Percentiles rank a stretch among this genome's conserved stretches.
Conservation (phyloP, 495 filamentous ascomycete genomes). For the Cairneyella variabilis region DNA sequence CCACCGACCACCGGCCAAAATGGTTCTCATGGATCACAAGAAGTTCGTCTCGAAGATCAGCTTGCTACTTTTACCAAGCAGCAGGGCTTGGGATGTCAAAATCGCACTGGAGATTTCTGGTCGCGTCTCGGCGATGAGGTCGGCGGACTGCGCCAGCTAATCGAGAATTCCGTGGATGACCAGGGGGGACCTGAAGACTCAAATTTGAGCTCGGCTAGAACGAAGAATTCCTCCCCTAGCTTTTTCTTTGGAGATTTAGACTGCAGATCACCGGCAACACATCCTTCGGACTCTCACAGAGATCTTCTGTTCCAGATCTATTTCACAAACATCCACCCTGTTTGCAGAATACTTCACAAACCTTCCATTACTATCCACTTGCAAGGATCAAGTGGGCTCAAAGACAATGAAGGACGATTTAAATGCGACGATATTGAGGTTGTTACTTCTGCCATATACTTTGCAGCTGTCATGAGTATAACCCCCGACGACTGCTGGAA, state of each 20-base stretch:
- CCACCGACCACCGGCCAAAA: too few relatives aligned
- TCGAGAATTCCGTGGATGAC: slow-evolving; percentile 11
- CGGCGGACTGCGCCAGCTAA: slow-evolving; percentile 8
- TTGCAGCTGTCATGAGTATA: slow-evolving; percentile 35
- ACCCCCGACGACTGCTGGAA: slow-evolving; percentile 30
- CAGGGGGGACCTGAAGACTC: neutral
- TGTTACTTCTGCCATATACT: slow-evolving; percentile 44
- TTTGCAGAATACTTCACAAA: slow-evolving; percentile 42
- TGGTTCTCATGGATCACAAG: too few relatives aligned
- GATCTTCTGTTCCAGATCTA: slow-evolving; percentile 3
- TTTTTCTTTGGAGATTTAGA: slow-evolving; percentile 8
- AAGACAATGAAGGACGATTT: neutral
- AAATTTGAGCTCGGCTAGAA: slow-evolving; percentile 7
- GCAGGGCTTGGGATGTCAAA: too few relatives aligned
- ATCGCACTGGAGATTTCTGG: slow-evolving; percentile 13
- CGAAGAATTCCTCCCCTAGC: slow-evolving; percentile 8
- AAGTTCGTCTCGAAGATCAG: too few relatives aligned
- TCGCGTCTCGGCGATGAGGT: slow-evolving; percentile 11
- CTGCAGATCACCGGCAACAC: slow-evolving; percentile 1
- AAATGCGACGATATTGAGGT: slow-evolving; percentile 33
- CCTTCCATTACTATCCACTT: slow-evolving; percentile 34
- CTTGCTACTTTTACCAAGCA: too few relatives aligned
- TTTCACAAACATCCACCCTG: slow-evolving; percentile 32
- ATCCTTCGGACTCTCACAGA: slow-evolving; percentile 9
- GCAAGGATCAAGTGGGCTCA: slow-evolving; percentile 8